A percentile compares a stretch with the other conserved stretches of the same genome.
These are phyloP conservation scores for Wickerhamomyces bisporus DNA, from an alignment of 805 yeast species.

Conservation along the genomic window DNA sequence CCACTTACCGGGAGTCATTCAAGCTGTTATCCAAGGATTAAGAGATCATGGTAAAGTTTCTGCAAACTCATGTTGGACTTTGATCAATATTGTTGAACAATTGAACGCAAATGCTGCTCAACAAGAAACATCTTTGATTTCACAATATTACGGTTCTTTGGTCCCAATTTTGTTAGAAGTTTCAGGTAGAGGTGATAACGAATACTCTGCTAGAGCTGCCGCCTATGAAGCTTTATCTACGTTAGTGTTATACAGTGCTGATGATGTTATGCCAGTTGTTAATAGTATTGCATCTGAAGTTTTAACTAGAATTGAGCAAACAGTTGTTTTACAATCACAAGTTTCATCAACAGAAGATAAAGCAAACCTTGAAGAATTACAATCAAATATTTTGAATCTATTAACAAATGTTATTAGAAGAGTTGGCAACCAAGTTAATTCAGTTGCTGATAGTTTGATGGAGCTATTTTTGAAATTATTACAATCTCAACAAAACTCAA, in stretches of 20 bases:
- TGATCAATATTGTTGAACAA: conserved; percentile 88
- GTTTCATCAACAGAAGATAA: conserved; percentile 64
- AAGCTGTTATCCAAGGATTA: conserved; percentile 75
- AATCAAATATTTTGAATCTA: conserved; percentile 46
- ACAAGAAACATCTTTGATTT: conserved; percentile 53
- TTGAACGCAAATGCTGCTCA: conserved; percentile 47
- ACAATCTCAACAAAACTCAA: conserved; percentile 52
- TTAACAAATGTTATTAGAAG: conserved; percentile 44
- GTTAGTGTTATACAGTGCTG: conserved; percentile 70
- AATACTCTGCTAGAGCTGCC: conserved; percentile 85
- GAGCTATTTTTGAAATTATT: conserved; percentile 70
- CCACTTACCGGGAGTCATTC: conserved; percentile 66
- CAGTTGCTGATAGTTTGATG: conserved; percentile 84
- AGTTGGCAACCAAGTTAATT: conserved; percentile 55
- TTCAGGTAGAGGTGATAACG: conserved; percentile 74
- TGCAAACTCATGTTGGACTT: conserved; percentile 97
- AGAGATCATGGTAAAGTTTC: conserved; percentile 89
- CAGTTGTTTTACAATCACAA: conserved; percentile 57
- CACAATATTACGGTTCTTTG: conserved; percentile 65
- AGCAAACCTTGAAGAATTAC: conserved; percentile 80
- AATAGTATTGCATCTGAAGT: conserved; percentile 72
- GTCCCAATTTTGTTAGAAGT: conserved; percentile 68
- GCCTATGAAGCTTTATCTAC: conserved; percentile 91
- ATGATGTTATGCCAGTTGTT: conserved; percentile 62
- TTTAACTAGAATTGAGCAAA: conserved; percentile 63